Percentiles rank a stretch among this genome's conserved stretches.
phyloP scores from a whole-genome alignment of 106 monocot genomes.

The Dioscorea alata region DNA sequence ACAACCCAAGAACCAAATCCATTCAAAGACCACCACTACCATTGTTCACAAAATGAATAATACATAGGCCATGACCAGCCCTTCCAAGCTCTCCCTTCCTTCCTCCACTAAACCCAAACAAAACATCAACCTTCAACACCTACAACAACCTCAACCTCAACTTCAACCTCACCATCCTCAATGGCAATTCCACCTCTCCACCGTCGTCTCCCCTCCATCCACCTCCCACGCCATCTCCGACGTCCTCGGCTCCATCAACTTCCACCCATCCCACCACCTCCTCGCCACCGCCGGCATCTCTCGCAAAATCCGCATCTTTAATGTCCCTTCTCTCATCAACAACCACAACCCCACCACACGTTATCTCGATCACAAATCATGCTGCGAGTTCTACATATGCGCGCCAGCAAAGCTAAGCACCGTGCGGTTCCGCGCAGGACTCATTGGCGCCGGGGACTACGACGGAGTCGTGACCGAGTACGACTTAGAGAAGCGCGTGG shows the following conservation, averaged over 20 bases:
- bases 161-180: slow-evolving; percentile 24
- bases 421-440: slow-evolving; percentile 48
- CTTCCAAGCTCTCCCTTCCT: too few relatives aligned
- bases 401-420: slow-evolving; percentile 95
- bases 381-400: slow-evolving; percentile 55
- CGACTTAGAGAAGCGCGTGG: slow-evolving; percentile 44
- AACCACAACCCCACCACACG: not conserved
- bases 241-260: slow-evolving; percentile 61
- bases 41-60: too few relatives aligned
- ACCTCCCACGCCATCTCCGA: slow-evolving; percentile 28
- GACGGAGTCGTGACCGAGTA: slow-evolving; percentile 98
- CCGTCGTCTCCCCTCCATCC: slow-evolving; percentile 30
- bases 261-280: slow-evolving; percentile 51
- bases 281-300: slow-evolving; percentile 89
- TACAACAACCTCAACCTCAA: too few relatives aligned
- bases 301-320: slow-evolving; percentile 67
- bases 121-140: too few relatives aligned
- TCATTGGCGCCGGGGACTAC: slow-evolving; percentile 67
- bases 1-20: too few relatives aligned
- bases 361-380: slow-evolving; percentile 12
- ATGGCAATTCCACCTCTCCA: slow-evolving; percentile 70
- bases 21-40: too few relatives aligned
- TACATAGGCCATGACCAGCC: too few relatives aligned
- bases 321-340: slow-evolving; percentile 5
- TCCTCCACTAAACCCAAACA: too few relatives aligned